These are phyloP conservation scores for Neurospora sp. DNA, from an alignment of 495 filamentous ascomycete genomes.

Conservation along the genomic window DNA sequence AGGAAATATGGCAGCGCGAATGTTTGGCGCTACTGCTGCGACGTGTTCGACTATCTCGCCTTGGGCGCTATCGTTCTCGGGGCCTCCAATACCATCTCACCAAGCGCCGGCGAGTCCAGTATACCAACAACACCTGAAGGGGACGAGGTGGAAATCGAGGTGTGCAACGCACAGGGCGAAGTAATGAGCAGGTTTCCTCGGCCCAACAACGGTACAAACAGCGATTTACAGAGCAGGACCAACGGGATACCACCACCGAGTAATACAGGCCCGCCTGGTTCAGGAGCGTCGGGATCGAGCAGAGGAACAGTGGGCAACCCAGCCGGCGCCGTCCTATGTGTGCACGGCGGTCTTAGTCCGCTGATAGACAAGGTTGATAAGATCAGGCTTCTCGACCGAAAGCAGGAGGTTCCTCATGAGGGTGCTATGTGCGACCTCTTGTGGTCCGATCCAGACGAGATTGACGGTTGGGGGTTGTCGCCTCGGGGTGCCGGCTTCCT, in stretches of 20 bases:
- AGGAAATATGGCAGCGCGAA: conserved; percentile 97
- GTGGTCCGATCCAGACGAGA: conserved; percentile 97
- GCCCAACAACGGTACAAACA: conserved; percentile 16
- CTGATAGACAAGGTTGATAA: conserved; percentile 92
- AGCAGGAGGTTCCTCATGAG: conserved; percentile 97
- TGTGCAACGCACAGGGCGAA: conserved; percentile 62
- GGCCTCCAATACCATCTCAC: conserved; percentile 61
- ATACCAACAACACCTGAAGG: conserved; percentile 35
- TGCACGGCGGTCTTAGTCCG: conserved; percentile 87
- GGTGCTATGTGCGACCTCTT: conserved; percentile 97
- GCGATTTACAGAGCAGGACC: conserved; percentile 23
- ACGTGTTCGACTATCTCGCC: conserved; percentile 96
- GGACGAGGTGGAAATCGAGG: conserved; percentile 82
- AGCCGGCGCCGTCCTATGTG: conserved; percentile 83
- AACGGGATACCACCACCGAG: conserved; percentile 28
- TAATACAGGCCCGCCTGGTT: conserved; percentile 65
- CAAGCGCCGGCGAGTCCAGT: conserved; percentile 30
- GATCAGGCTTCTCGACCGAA: conserved; percentile 88
- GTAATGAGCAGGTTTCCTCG: conserved; percentile 65
- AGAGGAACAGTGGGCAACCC: conserved; percentile 53
- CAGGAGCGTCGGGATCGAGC: conserved; percentile 59
- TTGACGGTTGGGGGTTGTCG: conserved; percentile 93
- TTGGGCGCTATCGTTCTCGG: conserved; percentile 90
- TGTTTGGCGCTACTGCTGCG: conserved; percentile 97
- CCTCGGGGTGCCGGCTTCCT: conserved; percentile 93